Conservation (phyloP, 768 basidiomycete genomes). For the Phaeotremella skinneri region DNA sequence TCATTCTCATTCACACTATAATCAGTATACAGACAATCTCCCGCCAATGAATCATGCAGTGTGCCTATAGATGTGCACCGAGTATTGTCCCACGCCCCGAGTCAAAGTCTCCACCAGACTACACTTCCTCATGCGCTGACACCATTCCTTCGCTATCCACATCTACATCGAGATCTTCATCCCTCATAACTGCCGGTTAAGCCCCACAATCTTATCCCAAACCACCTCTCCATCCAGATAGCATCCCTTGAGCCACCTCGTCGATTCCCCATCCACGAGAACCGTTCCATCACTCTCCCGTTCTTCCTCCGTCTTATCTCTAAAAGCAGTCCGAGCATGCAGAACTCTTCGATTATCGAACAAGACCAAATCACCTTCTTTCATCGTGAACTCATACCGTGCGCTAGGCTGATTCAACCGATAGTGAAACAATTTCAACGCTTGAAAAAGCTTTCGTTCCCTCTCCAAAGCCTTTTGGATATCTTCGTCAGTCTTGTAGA, state of each 20-base stretch:
- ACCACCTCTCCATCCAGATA: constrained; percentile 61
- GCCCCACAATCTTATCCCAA: constrained; percentile 52
- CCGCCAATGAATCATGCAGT: too few relatives aligned
- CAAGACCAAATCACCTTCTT: constrained; percentile 78
- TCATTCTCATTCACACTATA: too few relatives aligned
- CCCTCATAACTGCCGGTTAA: constrained; percentile 14
- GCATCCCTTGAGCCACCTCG: constrained; percentile 83
- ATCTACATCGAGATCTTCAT: not conserved
- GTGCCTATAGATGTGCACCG: too few relatives aligned
- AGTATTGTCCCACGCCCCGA: too few relatives aligned
- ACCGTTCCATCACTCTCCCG: constrained; percentile 44
- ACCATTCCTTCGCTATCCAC: not conserved
- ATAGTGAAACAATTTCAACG: constrained; percentile 63
- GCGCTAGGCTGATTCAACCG: constrained; percentile 60
- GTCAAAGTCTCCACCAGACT: not conserved
- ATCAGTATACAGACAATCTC: too few relatives aligned
- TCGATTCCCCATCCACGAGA: constrained; percentile 53
- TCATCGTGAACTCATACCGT: constrained; percentile 64
- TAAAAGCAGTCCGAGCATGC: constrained; percentile 80
- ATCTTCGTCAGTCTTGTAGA: constrained; percentile 12
- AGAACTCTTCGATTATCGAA: constrained; percentile 90
- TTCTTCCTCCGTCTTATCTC: constrained; percentile 49
- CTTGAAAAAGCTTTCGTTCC: constrained; percentile 45
- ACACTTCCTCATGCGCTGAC: not conserved
- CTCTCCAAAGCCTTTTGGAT: constrained; percentile 50